Evolutionary conservation across 805 yeast species (phyloP).

Genomic region (Ogataea pignaliae): DNA sequence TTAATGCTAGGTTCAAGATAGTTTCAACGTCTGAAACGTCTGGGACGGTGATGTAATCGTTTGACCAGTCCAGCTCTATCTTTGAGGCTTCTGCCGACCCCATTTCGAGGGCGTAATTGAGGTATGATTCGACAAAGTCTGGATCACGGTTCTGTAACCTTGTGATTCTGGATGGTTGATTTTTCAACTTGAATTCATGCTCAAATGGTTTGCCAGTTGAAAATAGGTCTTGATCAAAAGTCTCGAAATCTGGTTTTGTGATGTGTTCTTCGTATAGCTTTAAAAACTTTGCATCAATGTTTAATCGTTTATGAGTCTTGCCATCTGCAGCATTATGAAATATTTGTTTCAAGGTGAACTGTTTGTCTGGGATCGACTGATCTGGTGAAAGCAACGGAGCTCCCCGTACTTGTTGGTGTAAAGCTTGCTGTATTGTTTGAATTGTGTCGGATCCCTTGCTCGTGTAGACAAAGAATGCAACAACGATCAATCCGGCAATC

Average conservation of each 20-base stretch:
- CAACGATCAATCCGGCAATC: too few relatives aligned
- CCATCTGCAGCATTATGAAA: conserved; percentile 56
- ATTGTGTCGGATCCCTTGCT: background rate
- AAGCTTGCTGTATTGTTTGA: background rate
- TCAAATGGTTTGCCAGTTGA: conserved; percentile 15
- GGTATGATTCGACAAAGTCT: conserved; percentile 60
- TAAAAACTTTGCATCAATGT: conserved; percentile 12
- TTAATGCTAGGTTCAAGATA: conserved; percentile 67
- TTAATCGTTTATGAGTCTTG: conserved; percentile 38
- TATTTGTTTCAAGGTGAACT: conserved; percentile 47
- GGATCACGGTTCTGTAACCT: conserved; percentile 50
- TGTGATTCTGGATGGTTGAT: conserved; percentile 13
- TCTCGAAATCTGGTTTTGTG: conserved; percentile 1
- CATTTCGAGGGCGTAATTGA: conserved; percentile 48
- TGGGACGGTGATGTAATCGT: conserved; percentile 56
- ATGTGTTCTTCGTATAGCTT: conserved; percentile 1
- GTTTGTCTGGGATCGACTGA: background rate
- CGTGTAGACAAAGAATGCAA: background rate
- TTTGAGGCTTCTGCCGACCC: conserved; percentile 33
- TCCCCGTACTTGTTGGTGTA: background rate
- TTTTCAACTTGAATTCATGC: conserved; percentile 14
- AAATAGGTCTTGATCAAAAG: conserved; percentile 3
- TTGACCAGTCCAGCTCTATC: conserved; percentile 61
- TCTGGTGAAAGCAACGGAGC: background rate
- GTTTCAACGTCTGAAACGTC: conserved; percentile 73